Percentiles rank a stretch among this genome's conserved stretches.
Conservation (phyloP, 2,329 filamentous ascomycete species). For the Ophiobolus disseminans region DNA sequence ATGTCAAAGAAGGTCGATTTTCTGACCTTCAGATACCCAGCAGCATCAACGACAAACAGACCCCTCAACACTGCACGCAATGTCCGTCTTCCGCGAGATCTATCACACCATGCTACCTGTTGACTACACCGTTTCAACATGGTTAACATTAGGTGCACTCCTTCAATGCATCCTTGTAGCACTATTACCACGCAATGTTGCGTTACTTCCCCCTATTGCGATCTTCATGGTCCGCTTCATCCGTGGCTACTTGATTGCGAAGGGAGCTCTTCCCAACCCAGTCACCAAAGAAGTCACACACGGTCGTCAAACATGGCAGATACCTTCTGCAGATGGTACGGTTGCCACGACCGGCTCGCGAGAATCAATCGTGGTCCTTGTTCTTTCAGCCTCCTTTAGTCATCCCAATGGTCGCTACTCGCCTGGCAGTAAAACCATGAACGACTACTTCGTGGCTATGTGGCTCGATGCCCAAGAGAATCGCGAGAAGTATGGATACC, state of each 20-base stretch:
- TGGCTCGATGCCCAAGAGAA: conserved; percentile 15
- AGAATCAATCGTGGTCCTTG: conserved; percentile 13
- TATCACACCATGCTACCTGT: background rate
- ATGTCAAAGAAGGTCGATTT: too few relatives aligned
- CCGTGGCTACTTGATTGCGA: conserved; percentile 12
- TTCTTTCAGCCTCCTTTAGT: conserved; percentile 10
- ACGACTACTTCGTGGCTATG: conserved; percentile 14
- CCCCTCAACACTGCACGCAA: background rate
- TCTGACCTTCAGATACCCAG: too few relatives aligned
- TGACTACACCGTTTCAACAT: conserved; percentile 18
- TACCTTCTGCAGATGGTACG: conserved; percentile 5
- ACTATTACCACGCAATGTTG: conserved; percentile 12
- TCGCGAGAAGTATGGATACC: conserved; percentile 16
- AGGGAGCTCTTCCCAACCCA: conserved; percentile 9
- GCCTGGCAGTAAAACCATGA: conserved; percentile 2
- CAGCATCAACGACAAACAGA: background rate
- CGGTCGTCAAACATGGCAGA: conserved; percentile 8
- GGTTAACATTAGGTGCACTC: conserved; percentile 13
- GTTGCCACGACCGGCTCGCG: background rate
- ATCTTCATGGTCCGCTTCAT: conserved; percentile 10
- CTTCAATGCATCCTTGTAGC: conserved; percentile 9
- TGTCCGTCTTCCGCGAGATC: background rate
- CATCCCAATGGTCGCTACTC: conserved; percentile 18
- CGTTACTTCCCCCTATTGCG: conserved; percentile 9
- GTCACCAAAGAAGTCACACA: conserved; percentile 1